phyloP scores from a whole-genome alignment of 2,329 filamentous ascomycete species.

The Nemania sp. region DNA sequence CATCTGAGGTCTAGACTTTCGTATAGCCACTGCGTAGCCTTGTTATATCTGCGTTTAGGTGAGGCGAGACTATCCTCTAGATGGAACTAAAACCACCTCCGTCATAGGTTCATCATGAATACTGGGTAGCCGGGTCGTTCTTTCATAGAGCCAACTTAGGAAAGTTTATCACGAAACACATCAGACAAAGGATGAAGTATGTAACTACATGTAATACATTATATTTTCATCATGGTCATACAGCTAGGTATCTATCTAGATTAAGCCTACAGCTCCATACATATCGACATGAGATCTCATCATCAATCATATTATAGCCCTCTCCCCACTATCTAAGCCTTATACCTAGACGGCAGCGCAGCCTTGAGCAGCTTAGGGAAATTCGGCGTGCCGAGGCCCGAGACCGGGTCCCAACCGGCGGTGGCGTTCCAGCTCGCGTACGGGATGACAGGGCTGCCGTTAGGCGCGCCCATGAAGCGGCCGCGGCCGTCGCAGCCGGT shows the following conservation, averaged over 20 bases:
- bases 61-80: no score
- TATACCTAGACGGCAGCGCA: constrained; percentile 18
- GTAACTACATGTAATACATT: not conserved
- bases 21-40: no score
- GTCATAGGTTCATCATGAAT: no score
- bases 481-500: constrained; percentile 34
- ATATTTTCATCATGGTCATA: constrained; percentile 8
- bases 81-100: no score
- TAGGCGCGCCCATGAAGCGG: constrained; percentile 26
- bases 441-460: constrained; percentile 30
- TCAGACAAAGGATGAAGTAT: not conserved
- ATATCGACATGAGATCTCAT: not conserved
- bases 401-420: constrained; percentile 41
- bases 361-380: constrained; percentile 29
- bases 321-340: constrained; percentile 3
- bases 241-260: constrained; percentile 1
- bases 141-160: no score
- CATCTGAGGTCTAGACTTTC: no score
- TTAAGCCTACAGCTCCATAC: not conserved
- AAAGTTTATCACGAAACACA: not conserved
- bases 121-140: no score
- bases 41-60: no score
- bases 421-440: constrained; percentile 33
- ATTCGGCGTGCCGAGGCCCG: constrained; percentile 40
- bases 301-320: not conserved